These are phyloP conservation scores for Eudorina sp. DNA, from an alignment of 139 green algal species.

Conservation along the genomic window DNA sequence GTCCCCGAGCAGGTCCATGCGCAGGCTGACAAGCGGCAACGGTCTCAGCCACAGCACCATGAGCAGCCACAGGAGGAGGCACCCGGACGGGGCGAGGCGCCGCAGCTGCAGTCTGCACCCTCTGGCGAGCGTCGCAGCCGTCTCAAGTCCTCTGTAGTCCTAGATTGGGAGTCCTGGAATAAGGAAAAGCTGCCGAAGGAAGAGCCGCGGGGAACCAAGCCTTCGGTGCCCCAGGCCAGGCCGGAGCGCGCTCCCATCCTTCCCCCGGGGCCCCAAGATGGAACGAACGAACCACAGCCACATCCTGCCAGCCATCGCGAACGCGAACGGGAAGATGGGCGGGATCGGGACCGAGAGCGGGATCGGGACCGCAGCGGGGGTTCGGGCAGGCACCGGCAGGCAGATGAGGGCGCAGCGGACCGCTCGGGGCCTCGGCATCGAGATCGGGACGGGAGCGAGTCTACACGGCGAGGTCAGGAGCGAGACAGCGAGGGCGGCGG, in stretches of 20 bases:
- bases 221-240: background rate
- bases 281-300: background rate
- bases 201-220: background rate
- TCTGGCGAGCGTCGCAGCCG: background rate
- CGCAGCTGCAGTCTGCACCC: background rate
- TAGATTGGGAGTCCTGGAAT: background rate
- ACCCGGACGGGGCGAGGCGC: no score
- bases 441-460: background rate
- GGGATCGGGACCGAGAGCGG: conserved; percentile 2
- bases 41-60: background rate
- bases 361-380: background rate
- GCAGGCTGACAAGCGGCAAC: background rate
- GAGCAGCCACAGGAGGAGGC: background rate
- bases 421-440: background rate
- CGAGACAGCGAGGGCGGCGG: background rate
- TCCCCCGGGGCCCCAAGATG: background rate
- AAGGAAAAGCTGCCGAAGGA: background rate
- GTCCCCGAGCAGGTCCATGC: background rate
- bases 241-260: background rate
- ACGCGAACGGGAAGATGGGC: background rate
- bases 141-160: conserved; percentile 19
- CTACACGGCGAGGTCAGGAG: background rate
- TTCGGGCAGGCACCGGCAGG: background rate
- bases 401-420: background rate
- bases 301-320: background rate